Evolutionary conservation across 176 grass and related monocot species (phyloP).

Genomic region (Musa itinerans): DNA sequence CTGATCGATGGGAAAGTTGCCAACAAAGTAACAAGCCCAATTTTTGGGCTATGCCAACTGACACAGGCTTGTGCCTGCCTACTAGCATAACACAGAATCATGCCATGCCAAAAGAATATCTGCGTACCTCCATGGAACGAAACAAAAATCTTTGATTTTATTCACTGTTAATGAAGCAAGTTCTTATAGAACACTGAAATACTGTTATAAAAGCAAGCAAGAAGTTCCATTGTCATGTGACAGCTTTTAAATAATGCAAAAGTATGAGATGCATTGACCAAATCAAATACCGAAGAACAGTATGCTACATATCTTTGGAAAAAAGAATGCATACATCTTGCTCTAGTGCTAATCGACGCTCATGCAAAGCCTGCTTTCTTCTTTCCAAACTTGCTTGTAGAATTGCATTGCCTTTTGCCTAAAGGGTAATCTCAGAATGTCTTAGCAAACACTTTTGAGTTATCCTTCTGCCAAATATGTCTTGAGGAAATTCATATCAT

Average conservation of each 20-base stretch:
- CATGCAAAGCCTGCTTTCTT: constrained; percentile 98
- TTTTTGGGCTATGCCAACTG: too few species aligned
- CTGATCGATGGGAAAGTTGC: too few species aligned
- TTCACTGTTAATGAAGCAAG: too few species aligned
- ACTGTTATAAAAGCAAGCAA: neutral
- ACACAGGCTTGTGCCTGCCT: too few species aligned
- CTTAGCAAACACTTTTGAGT: neutral
- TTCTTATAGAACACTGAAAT: too few species aligned
- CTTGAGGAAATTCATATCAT: constrained; percentile 6
- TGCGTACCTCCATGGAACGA: too few species aligned
- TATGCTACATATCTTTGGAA: neutral
- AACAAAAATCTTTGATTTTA: too few species aligned
- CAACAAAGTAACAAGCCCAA: too few species aligned
- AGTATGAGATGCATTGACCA: neutral
- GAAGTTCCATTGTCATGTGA: neutral
- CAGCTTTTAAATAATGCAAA: neutral
- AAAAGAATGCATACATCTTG: constrained; percentile 75
- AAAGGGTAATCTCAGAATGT: constrained; percentile 25
- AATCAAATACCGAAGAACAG: neutral
- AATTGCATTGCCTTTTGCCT: constrained; percentile 98
- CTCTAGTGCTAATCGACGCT: constrained; percentile 86
- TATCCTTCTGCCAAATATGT: constrained; percentile 8
- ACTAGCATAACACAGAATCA: too few species aligned
- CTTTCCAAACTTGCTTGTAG: constrained; percentile 98
- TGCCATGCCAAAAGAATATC: too few species aligned